Evolutionary conservation across 768 basidiomycete genomes (phyloP), one percentile per base, ranked within the genome.

Genomic region (Leccinellum rugosiceps): DNA sequence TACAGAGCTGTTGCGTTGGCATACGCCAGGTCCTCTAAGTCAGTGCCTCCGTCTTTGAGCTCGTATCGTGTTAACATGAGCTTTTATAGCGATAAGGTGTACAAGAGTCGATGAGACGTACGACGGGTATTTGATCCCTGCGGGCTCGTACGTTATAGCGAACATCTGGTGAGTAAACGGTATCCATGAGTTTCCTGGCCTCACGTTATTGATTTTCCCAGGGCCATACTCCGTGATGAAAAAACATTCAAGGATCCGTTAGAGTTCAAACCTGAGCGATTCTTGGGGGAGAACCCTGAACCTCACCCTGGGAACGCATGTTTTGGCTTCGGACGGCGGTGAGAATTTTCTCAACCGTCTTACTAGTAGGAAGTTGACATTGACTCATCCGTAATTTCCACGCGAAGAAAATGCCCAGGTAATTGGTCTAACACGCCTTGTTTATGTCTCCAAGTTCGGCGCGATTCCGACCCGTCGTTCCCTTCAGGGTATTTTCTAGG

Each of bases 1-100:
- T 30, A 65, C 65, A n/a, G 71, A 72, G 50, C 52, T 67, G 28
- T 51, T 63, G 21, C 61, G 63, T 11, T 69, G 68, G 68, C 60
- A 66, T 15, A 14, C 58, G 5, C 55, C 65, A 17, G 57, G 23
- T 25, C 66, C 66, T 0, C 45, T 68, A 19, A 61, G 56, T 60
- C 23, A 30, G 51, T 44, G 5, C 2, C 6, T 15, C 17, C 41
- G 1, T n/a, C n/a, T n/a, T 26, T 14, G 13, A 19, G 6, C 13
- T 1, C 6, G 7, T 49, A 10, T 8, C 3, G 8, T 14, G 21
- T 9, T 6, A 19, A 26, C 6, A 2, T 2, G 15, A 25, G 5
- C 38, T 5, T 48, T 15, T 31, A 6, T 32, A 66, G 63, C 59
- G 13, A 15, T 6, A 59, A 52, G 65, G 13, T 38, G 51, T 25